phyloP scores from a whole-genome alignment of 805 yeast genomes.

The Saccharomyces jurei region DNA sequence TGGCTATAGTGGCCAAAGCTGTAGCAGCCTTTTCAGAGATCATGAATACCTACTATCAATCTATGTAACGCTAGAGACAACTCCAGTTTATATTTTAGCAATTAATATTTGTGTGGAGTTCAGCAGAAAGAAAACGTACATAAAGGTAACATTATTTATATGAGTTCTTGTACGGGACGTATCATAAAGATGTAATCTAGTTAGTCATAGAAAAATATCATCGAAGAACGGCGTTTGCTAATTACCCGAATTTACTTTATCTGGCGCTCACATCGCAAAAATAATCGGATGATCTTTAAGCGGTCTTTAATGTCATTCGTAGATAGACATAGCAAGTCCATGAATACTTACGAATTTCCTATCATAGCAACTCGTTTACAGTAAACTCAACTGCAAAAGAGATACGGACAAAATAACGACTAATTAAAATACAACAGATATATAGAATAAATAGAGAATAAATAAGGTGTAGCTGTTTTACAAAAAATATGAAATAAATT shows the following conservation, averaged over 20 bases:
- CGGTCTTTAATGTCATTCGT: background rate
- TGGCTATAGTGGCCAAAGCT: constrained; percentile 79
- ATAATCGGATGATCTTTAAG: background rate
- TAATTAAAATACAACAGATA: background rate
- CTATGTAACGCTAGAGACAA: background rate
- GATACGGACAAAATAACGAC: background rate
- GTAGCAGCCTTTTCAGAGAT: constrained; percentile 45
- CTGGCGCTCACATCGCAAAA: background rate
- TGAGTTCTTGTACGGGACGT: background rate
- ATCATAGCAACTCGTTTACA: background rate
- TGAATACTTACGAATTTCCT: background rate
- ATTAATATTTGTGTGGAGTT: background rate
- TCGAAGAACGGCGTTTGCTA: background rate
- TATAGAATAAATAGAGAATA: background rate
- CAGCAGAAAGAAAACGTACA: background rate
- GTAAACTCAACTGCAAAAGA: background rate
- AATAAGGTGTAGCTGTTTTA: background rate
- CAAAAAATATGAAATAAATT: background rate
- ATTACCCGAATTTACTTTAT: background rate
- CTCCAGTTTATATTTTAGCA: background rate
- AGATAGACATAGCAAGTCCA: background rate
- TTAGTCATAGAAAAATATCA: background rate
- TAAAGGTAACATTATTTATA: background rate
- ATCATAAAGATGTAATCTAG: background rate
- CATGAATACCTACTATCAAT: constrained; percentile 4